Base-by-base conservation (phyloP, 2,329 filamentous ascomycete genomes). In the Pseudocercospora cruenta region DNA sequence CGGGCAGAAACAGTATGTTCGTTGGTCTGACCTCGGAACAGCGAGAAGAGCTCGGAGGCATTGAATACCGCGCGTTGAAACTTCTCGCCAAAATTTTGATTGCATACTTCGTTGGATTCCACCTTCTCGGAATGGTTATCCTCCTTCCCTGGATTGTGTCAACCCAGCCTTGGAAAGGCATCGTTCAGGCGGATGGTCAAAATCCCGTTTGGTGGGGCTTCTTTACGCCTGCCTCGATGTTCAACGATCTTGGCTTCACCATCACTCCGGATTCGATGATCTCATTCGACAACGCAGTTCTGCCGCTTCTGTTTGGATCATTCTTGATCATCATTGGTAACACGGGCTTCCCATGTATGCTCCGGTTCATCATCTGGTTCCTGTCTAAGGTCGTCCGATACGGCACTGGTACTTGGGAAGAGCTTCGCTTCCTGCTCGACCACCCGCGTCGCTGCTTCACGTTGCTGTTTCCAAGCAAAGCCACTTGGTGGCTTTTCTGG, bases 371-470 rank as follows among this genome's bases (percentile, higher is more conserved):
- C 68, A 98, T 99, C 67, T 99, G 95, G 94, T 73, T 90, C 0
- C 76, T 86, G 36, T 92, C 92, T 12, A 87, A 90, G 63, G 70
- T 91, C 57, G 86, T 89, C 0, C 89, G 91, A 3, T 80, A 80
- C 26, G 85, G 83, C 6, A 91, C 88, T 26, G 89, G 90, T 1
- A 78, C 96, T 0, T 97, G 92, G 88, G 94, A 99, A 78, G 94
- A 97, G 77, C 82, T 98, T 10, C 87, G 88, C 43, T 99, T 99
- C 74, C 82, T 99, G 21, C 86, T 99, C 1, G 94, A 98, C 74
- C 95, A 99, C 72, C 95, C 95, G 0, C 90, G 95, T 76, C 91
- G 95, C 62, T 99, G 95, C 80, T 99, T 99, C 76, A 99, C 95
- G 0, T 83, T 99, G 14, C 83, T 99, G 0, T 99, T 99, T 72